Base-by-base conservation (phyloP, 2,329 filamentous ascomycete species). In the Cladosporium sphaerospermum region DNA sequence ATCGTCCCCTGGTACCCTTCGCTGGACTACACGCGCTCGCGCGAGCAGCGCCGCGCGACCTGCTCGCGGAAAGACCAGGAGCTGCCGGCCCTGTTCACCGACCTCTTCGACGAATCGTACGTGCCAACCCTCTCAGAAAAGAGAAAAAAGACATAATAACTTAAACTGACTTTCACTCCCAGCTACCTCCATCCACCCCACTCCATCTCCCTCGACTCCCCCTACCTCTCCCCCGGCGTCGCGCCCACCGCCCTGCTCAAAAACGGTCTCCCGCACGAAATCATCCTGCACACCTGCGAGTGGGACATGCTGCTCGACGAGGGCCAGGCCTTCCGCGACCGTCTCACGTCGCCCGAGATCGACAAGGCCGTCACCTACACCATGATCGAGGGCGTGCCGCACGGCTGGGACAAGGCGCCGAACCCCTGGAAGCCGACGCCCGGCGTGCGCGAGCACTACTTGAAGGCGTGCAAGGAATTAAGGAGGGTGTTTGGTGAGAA, bases 221-320 rank as follows among this genome's bases (percentile, higher is more conserved):
- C 82, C 1, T 84, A 78, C 67, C 77, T 83, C 1, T 79, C 75
- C 7, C 82, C 82, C 0, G 78, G 78, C 32, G 74, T 79, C 9
- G 81, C 82, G 1, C 72, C 78, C 0, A 73, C 76, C 16, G 66
- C 73, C 28, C 75, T 81, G 61, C 73, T 85, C n/a, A 62, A 66
- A 28, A 73, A 74, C 18, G 73, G 73, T 2, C 65, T 85, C 1
- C 82, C 82, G 0, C 70, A 78, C n/a, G 77, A 83, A 54, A 77
- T 84, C 44, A 80, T 82, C 54, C 67, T 84, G 59, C 81, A 79
- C 62, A 78, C 80, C 41, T 84, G 82, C 64, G 82, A 85, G 63
- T 84, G 79, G 78, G 82, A 85, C 62, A 84, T 84, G 81, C 69
- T 85, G 11, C 71, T 83, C n/a, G 75, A 76, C 11, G 82, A 85